Evolutionary conservation across 257 asterid genomes (phyloP).

Genomic region (Fraxinus quadrangulata): DNA sequence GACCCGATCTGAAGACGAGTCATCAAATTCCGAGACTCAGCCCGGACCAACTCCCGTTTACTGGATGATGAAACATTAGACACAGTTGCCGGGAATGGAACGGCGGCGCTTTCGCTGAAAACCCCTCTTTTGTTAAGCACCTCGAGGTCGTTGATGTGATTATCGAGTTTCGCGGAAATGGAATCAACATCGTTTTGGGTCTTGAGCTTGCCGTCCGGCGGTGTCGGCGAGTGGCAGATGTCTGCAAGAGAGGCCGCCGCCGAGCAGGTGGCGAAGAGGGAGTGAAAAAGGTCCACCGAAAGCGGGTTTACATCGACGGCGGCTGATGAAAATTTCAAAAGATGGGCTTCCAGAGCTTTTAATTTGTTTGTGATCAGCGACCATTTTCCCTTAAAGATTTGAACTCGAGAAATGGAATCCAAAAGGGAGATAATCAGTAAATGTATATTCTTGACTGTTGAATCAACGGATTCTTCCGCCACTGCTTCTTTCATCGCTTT

Average conservation of each 20-base stretch:
- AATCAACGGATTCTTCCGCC: constrained; percentile 31
- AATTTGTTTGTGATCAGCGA: constrained; percentile 55
- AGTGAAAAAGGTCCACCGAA: constrained; percentile 54
- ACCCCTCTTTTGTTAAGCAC: constrained; percentile 57
- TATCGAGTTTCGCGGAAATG: constrained; percentile 57
- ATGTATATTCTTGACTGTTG: constrained; percentile 12
- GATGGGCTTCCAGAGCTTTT: constrained; percentile 47
- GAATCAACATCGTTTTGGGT: constrained; percentile 83
- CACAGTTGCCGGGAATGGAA: constrained; percentile 13
- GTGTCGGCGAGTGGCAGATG: constrained; percentile 52
- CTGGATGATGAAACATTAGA: constrained; percentile 26
- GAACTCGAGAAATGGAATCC: constrained; percentile 49
- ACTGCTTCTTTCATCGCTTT: constrained; percentile 54
- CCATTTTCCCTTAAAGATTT: constrained; percentile 80
- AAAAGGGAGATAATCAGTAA: constrained; percentile 48
- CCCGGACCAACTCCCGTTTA: constrained; percentile 55
- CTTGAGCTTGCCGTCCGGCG: constrained; percentile 65
- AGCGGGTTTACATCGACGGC: constrained; percentile 39
- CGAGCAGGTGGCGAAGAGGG: constrained; percentile 53
- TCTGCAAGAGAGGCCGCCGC: constrained; percentile 48
- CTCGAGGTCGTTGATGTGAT: constrained; percentile 64
- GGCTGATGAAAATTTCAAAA: constrained; percentile 45
- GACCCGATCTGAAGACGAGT: constrained; percentile 95
- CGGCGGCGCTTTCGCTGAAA: constrained; percentile 32
- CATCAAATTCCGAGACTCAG: constrained; percentile 65